Conservation (phyloP, 1,139 yeast species). For the Pichia sp. region DNA sequence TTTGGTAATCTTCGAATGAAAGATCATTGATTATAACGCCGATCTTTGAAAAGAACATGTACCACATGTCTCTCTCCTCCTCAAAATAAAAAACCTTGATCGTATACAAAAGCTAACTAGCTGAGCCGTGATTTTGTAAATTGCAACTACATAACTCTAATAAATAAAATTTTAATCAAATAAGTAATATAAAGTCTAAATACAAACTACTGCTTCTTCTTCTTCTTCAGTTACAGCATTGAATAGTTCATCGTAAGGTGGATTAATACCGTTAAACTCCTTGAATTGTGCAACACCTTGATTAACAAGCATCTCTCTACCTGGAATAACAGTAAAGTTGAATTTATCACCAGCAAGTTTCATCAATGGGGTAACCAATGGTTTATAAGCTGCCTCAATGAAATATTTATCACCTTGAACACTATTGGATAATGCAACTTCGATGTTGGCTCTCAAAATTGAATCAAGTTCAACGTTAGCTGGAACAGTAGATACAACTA, state of each 20-base stretch:
- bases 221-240: conserved; percentile 42
- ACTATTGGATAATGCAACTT: conserved; percentile 40
- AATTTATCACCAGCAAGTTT: conserved; percentile 52
- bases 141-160: no score
- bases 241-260: conserved; percentile 55
- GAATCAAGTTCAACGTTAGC: conserved; percentile 72
- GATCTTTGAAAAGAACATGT: no score
- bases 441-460: conserved; percentile 37
- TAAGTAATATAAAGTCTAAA: neutral
- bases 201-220: neutral
- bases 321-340: conserved; percentile 72
- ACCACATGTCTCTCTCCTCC: no score
- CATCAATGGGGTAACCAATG: conserved; percentile 80
- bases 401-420: conserved; percentile 42
- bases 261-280: conserved; percentile 63
- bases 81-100: no score
- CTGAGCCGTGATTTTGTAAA: no score
- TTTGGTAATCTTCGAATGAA: no score
- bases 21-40: no score
- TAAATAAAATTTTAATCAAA: no score
- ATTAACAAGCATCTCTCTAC: conserved; percentile 83
- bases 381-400: conserved; percentile 91
- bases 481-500: conserved; percentile 82
- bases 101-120: no score
- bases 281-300: conserved; percentile 88